A percentile compares a stretch with the other conserved stretches of the same genome.
phyloP scores from a whole-genome alignment of 768 basidiomycete genomes.

The Solioccasus polychromus region DNA sequence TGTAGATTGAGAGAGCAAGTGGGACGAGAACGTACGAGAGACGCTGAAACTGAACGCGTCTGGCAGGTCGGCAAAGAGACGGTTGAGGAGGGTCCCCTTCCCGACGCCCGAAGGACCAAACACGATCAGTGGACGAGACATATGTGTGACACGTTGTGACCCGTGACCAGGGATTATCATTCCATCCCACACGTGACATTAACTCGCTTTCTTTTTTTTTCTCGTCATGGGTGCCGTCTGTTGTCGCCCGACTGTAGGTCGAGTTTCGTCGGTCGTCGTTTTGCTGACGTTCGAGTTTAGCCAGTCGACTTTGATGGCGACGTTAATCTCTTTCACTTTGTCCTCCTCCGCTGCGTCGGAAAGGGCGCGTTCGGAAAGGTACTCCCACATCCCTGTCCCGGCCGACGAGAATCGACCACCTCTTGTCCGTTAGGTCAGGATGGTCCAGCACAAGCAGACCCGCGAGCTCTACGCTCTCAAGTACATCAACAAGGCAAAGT shows the following conservation, averaged over 20 bases:
- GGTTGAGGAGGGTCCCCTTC: conserved; percentile 84
- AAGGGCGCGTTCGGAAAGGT: conserved; percentile 99
- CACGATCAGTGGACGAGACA: conserved; percentile 66
- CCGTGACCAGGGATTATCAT: too few relatives aligned
- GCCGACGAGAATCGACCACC: neutral
- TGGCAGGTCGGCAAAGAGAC: conserved; percentile 77
- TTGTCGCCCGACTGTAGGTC: conserved; percentile 73
- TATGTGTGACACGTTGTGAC: too few relatives aligned
- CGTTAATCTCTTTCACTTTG: conserved; percentile 92
- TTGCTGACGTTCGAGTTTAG: too few relatives aligned
- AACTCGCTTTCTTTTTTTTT: conserved; percentile 1
- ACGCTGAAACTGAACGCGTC: conserved; percentile 91
- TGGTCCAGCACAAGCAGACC: conserved; percentile 92
- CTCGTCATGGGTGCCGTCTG: conserved; percentile 71
- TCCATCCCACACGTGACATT: conserved; percentile 19
- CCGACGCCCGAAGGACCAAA: conserved; percentile 94
- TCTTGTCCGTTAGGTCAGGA: conserved; percentile 70
- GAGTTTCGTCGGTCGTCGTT: too few relatives aligned
- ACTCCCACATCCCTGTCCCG: conserved; percentile 12
- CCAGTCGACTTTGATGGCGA: conserved; percentile 85
- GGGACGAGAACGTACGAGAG: conserved; percentile 59
- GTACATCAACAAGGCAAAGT: conserved; percentile 94
- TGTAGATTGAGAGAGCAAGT: neutral
- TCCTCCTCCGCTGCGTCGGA: conserved; percentile 91
- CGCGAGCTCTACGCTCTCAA: conserved; percentile 94